phyloP scores from a whole-genome alignment of 768 basidiomycete species.

The Lactarius evosmus region DNA sequence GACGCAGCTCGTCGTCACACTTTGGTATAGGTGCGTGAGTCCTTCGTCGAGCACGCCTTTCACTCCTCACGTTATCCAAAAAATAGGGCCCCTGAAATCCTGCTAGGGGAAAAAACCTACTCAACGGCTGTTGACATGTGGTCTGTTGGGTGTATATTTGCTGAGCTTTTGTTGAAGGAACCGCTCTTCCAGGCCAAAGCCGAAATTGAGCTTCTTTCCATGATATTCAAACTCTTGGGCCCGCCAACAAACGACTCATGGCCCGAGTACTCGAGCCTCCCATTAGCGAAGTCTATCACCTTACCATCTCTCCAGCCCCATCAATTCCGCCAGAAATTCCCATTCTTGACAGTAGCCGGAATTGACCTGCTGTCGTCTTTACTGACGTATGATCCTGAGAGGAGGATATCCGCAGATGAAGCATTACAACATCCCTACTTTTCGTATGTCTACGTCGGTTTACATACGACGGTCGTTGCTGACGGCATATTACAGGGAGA shows the following conservation, averaged over 20 bases:
- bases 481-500: constrained; percentile 55
- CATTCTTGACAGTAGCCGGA: constrained; percentile 77
- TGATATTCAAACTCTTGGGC: constrained; percentile 94
- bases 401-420: constrained; percentile 84
- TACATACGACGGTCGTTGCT: constrained; percentile 1
- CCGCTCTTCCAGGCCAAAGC: constrained; percentile 97
- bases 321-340: constrained; percentile 83
- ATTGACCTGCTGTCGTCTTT: constrained; percentile 79
- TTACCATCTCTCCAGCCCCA: constrained; percentile 71
- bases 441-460: constrained; percentile 47
- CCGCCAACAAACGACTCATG: constrained; percentile 85
- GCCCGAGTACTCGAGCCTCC: constrained; percentile 79
- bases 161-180: constrained; percentile 90
- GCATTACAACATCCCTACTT: constrained; percentile 92
- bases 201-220: constrained; percentile 86
- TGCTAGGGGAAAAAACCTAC: constrained; percentile 90
- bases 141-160: constrained; percentile 99
- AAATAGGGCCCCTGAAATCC: constrained; percentile 86
- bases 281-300: constrained; percentile 74
- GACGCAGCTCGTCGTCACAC: constrained; percentile 96
- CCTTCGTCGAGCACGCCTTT: constrained; percentile 16
- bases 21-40: constrained; percentile 89
- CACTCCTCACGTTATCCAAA: constrained; percentile 1
- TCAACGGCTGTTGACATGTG: constrained; percentile 97
- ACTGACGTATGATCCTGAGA: constrained; percentile 85